These are phyloP conservation scores for Artemisia annua DNA, from an alignment of 129 eudicot species.

Conservation along the genomic window DNA sequence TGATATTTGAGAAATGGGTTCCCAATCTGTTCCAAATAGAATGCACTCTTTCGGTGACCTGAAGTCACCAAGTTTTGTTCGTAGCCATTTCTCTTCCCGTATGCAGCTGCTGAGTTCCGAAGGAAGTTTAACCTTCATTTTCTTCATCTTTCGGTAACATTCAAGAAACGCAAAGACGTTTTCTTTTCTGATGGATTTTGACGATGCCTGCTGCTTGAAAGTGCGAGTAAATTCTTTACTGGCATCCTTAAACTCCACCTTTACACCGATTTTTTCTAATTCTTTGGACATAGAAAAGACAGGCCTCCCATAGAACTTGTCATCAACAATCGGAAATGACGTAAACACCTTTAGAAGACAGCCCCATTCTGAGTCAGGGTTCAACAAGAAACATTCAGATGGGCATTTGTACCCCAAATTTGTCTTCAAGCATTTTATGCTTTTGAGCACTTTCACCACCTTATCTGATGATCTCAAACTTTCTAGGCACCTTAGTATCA, in stretches of 20 bases:
- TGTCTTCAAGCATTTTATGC: conserved; percentile 43
- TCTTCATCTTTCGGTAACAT: conserved; percentile 36
- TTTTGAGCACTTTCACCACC: conserved; percentile 27
- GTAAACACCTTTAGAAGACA: conserved; percentile 45
- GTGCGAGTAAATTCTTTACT: conserved; percentile 31
- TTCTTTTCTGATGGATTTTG: conserved; percentile 31
- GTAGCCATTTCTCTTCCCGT: conserved; percentile 41
- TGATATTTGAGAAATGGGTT: conserved; percentile 37
- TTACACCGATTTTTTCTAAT: conserved; percentile 41
- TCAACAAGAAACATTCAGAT: conserved; percentile 36
- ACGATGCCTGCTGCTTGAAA: conserved; percentile 40
- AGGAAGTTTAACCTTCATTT: conserved; percentile 12
- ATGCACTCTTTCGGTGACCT: conserved; percentile 44
- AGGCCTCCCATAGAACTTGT: conserved; percentile 30
- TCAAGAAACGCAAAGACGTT: conserved; percentile 31
- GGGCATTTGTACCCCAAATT: conserved; percentile 47
- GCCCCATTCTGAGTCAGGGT: conserved; percentile 47
- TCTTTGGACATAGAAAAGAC: conserved; percentile 24
- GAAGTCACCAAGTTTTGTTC: conserved; percentile 52
- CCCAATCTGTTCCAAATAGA: conserved; percentile 44
- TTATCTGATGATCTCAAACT: conserved; percentile 22
- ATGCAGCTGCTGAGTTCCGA: conserved; percentile 37
- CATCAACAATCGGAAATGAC: conserved; percentile 48
- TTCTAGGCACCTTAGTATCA: conserved; percentile 33
- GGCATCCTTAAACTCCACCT: conserved; percentile 42